Evolutionary conservation across 331 rosid genomes (phyloP), one percentile per base, ranked within the genome.

Genomic region (Cydonia oblonga): DNA sequence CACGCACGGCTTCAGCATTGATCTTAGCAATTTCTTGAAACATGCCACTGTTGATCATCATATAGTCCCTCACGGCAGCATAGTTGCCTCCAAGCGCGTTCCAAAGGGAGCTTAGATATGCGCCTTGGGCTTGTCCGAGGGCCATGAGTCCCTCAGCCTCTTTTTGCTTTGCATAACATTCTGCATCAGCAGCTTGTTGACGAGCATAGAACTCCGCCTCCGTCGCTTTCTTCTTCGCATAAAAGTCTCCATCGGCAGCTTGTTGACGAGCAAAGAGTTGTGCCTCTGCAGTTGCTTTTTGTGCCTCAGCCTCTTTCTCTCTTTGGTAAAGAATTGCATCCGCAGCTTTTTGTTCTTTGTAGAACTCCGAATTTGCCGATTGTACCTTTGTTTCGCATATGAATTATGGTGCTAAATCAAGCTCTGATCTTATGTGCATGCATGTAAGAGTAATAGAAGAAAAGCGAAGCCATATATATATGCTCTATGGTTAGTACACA

Each of bases 301-400:
- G 84, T n/a, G 90, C 92, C 56, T 78, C 84, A 0, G 92, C 92
- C 63, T 83, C 96, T 46, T 62, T 78, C 63, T 76, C 79, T 49
- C 67, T 78, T 22, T 56, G 61, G 61, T 75, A 87, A 16, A 87
- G 68, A 33, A 71, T 2, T 0, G 91, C 88, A 42, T 86, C 90
- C 0, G 91, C 86, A 0, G 49, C 83, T 30, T 82, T 81, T 53
- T 85, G 91, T 26, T 85, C 82, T 77, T 69, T 75, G 80, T 83
- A 83, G n/a, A 83, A 61, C 38, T 25, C 87, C 88, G 86, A 81
- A 24, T 89, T 87, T 1, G 92, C 92, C 60, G 87, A 87, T 83
- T 85, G 91, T 1, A 84, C 90, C 85, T 81, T 84, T 35, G 81
- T 84, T 53, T 86, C 89, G 20, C 77, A 81, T 10, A 53, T n/a